Conservation (phyloP, 2,329 filamentous ascomycete species). For the Fusarium cyanostomum region DNA sequence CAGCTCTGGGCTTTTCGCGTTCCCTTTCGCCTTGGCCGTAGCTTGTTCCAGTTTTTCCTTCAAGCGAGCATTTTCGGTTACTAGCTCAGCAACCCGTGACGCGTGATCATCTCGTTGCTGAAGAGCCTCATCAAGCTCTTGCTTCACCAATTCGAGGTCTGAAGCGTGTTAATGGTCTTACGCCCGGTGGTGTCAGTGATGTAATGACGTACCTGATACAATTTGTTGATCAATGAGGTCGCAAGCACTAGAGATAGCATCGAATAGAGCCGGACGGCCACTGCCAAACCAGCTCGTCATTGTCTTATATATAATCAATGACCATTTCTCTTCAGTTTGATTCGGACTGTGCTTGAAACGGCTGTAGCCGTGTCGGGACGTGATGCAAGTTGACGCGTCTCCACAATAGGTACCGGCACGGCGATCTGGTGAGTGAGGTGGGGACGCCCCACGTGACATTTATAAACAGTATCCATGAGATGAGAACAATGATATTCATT, state of each 20-base stretch:
- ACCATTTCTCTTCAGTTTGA: conserved; percentile 17
- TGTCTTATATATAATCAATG: conserved; percentile 7
- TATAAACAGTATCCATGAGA: neutral
- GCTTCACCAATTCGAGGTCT: conserved; percentile 55
- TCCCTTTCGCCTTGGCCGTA: conserved; percentile 1
- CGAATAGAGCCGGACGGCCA: conserved; percentile 52
- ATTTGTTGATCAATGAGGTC: conserved; percentile 53
- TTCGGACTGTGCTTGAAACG: conserved; percentile 4
- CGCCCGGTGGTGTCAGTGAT: neutral
- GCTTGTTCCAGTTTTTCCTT: conserved; percentile 26
- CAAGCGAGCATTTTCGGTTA: conserved; percentile 34
- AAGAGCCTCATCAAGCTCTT: conserved; percentile 44
- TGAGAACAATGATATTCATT: no score
- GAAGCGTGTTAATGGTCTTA: conserved; percentile 21
- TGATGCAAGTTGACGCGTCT: conserved; percentile 38
- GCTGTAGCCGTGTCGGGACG: conserved; percentile 11
- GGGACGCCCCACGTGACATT: conserved; percentile 26
- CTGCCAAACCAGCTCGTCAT: conserved; percentile 54
- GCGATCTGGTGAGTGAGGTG: conserved; percentile 17
- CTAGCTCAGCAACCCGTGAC: conserved; percentile 12
- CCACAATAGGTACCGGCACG: conserved; percentile 34
- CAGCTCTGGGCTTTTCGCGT: neutral
- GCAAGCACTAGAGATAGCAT: conserved; percentile 53
- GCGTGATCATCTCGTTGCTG: conserved; percentile 32
- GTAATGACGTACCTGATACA: conserved; percentile 45